These are phyloP conservation scores for Sonneratia caseolaris DNA, from an alignment of 345 rosid genomes.

Conservation along the genomic window DNA sequence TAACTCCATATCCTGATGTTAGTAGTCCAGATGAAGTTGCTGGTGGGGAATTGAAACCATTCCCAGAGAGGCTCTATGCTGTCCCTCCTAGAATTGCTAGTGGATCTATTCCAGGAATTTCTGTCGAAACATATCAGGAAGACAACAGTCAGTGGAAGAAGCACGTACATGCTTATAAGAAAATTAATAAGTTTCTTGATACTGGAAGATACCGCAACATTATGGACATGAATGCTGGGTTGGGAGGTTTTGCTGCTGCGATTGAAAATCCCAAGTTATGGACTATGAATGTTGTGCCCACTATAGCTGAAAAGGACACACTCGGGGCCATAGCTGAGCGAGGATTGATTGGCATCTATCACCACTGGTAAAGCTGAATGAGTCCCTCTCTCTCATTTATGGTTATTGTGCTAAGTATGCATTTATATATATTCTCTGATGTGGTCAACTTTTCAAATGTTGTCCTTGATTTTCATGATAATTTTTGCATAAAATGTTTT, in stretches of 20 bases:
- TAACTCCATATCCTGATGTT: constrained; percentile 74
- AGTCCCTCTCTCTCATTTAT: constrained; percentile 4
- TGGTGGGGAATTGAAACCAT: constrained; percentile 36
- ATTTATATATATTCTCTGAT: no score
- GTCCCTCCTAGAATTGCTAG: constrained; percentile 81
- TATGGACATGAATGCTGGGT: constrained; percentile 97
- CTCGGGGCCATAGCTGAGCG: constrained; percentile 81
- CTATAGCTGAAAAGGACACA: constrained; percentile 64
- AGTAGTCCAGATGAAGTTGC: constrained; percentile 42
- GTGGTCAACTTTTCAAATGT: no score
- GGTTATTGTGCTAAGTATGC: background rate
- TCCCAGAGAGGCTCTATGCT: constrained; percentile 76
- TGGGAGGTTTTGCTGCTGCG: constrained; percentile 97
- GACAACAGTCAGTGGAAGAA: constrained; percentile 75
- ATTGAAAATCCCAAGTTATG: constrained; percentile 61
- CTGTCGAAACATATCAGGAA: constrained; percentile 70
- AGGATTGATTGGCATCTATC: constrained; percentile 95
- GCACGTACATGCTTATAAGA: constrained; percentile 80
- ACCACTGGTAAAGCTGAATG: constrained; percentile 61
- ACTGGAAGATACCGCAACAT: constrained; percentile 90
- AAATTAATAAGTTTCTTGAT: constrained; percentile 60
- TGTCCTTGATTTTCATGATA: no score
- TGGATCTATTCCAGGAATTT: constrained; percentile 78
- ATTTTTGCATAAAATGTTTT: no score
- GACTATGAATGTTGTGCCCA: constrained; percentile 99